Evolutionary conservation across 75 land plant species (phyloP), one percentile per base, ranked within the genome.

Genomic region (Sequoia sempervirens): DNA sequence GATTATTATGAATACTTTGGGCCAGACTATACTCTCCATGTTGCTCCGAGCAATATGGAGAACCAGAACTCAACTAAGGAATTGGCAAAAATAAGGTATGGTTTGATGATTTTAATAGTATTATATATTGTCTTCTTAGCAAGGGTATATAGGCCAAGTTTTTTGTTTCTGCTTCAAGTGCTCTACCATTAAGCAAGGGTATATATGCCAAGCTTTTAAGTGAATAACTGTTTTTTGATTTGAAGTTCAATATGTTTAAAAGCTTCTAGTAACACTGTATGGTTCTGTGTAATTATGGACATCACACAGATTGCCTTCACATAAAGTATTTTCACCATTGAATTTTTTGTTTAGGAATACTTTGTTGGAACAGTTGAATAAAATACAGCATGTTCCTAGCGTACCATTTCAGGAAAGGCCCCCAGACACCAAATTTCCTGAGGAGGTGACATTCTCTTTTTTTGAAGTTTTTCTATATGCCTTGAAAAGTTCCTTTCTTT

Each of bases 1-100:
- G 93, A 92, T 32, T 92, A 92, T 70, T 92, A 86, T 86, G 93
- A 92, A 75, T 92, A 92, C 52, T 92, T 91, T 89, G 93, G 93
- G 52, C 93, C 93, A 54, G 93, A 92, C 64, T 92, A 92, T 78
- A 86, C 83, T n/a, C 91, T 92, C 78, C 93, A 92, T 81, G 88
- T 91, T 69, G 83, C 87, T 45, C 94, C 94, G 3, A 91, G 86
- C 50, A 87, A 85, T 40, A 90, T 91, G 89, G 93, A 91, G 79
- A 92, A 92, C 80, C 91, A 81, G 50, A 92, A 92, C 81, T 66
- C 89, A 28, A 52, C 72, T 43, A 86, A 52, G 45, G 93, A 91
- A 80, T 75, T 92, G n/a, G 91, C 91, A n/a, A 87, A 37, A 32
- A 89, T 91, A 45, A 87, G 92, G 92, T 91, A 61, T 41, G 18